phyloP scores from a whole-genome alignment of 352 stramenopile species.

The Elongisporangium prolatum region DNA sequence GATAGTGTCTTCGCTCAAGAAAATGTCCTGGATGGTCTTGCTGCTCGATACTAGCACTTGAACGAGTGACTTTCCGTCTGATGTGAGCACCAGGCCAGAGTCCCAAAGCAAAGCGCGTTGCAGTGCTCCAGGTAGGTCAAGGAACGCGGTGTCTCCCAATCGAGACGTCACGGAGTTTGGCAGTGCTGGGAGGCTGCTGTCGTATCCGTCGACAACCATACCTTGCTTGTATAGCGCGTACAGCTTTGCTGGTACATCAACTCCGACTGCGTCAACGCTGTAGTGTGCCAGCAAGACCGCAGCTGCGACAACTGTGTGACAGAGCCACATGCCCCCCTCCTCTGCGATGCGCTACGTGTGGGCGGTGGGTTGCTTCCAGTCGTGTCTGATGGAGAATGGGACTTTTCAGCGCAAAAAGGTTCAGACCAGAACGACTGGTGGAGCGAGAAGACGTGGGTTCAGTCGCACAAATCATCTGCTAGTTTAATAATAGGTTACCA shows the following conservation, averaged over 20 bases:
- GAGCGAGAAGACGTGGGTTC: too few relatives aligned
- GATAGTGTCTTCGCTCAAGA: conserved; percentile 10
- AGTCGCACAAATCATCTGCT: too few relatives aligned
- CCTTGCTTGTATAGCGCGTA: neutral
- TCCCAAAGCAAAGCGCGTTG: conserved; percentile 32
- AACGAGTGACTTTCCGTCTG: conserved; percentile 1
- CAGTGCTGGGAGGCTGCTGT: neutral
- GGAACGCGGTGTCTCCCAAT: conserved; percentile 6
- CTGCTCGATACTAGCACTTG: conserved; percentile 38
- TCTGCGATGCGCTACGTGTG: neutral
- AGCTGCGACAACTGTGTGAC: neutral
- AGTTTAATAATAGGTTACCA: too few relatives aligned
- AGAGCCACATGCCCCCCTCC: neutral
- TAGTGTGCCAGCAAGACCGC: neutral
- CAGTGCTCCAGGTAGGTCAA: conserved; percentile 18
- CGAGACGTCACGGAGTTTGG: conserved; percentile 3
- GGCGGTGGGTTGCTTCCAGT: too few relatives aligned
- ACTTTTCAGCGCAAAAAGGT: too few relatives aligned
- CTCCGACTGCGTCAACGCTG: neutral
- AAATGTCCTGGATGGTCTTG: conserved; percentile 35
- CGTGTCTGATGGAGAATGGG: too few relatives aligned
- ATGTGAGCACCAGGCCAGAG: conserved; percentile 11
- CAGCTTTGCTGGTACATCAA: conserved; percentile 5
- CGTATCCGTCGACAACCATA: neutral
- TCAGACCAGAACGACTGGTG: too few relatives aligned